These are phyloP conservation scores for Populus davidiana DNA, from an alignment of 345 rosid species.

Conservation along the genomic window DNA sequence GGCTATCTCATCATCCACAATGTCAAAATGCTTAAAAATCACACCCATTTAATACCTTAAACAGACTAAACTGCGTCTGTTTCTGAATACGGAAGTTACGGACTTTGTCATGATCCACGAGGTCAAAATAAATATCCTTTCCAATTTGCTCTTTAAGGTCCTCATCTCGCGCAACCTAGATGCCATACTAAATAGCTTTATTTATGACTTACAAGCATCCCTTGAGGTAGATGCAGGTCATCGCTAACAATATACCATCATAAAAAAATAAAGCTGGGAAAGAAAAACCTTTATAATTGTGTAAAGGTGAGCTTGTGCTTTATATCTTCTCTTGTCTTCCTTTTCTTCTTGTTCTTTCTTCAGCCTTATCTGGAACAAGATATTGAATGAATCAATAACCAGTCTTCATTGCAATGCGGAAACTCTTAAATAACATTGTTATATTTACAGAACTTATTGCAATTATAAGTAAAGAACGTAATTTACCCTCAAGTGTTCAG, in stretches of 20 bases:
- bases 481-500: slow-evolving; percentile 87
- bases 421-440: background rate
- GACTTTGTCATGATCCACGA: slow-evolving; percentile 94
- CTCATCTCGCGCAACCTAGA: slow-evolving; percentile 85
- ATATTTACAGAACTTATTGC: background rate
- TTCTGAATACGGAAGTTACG: slow-evolving; percentile 85
- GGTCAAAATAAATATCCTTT: slow-evolving; percentile 85
- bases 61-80: slow-evolving; percentile 63
- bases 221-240: background rate
- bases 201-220: background rate
- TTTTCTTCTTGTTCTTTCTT: slow-evolving; percentile 97
- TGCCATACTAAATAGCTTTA: background rate
- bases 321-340: slow-evolving; percentile 79
- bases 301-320: slow-evolving; percentile 88
- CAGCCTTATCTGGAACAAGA: slow-evolving; percentile 64
- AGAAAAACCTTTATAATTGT: slow-evolving; percentile 72
- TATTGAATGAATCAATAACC: background rate
- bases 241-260: background rate
- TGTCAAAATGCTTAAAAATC: background rate
- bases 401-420: background rate
- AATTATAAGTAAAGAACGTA: slow-evolving; percentile 21
- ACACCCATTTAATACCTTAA: slow-evolving; percentile 59
- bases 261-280: background rate
- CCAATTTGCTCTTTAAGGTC: slow-evolving; percentile 88
- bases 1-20: background rate